Base-by-base conservation (phyloP, 495 filamentous ascomycete species). In the Rostrohypoxylon terebratum region DNA sequence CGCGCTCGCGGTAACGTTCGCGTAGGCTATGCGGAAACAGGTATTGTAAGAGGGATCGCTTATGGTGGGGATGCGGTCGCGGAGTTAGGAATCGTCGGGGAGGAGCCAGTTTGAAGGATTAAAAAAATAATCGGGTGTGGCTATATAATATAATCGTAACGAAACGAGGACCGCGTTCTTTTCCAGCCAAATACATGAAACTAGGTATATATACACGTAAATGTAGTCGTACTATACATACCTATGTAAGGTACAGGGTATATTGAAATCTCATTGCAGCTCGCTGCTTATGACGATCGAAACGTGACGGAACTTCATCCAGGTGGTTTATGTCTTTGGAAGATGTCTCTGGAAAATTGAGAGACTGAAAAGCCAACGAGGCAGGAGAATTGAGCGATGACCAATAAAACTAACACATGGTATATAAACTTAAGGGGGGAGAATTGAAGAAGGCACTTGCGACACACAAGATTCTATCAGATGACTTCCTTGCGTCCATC, bases 1-100 rank as follows among this genome's bases (percentile, higher is more conserved):
- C 83, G 38, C 83, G 86, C 33, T 86, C 86, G 70, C 88, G 88
- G 68, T 89, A 85, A 40, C 88, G 87, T 66, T 87, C 85, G 53
- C 83, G 86, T 42, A 83, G 42, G 40, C 85, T 81, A 64, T 82
- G 80, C 4, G 90, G 88, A 68, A 90, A 86, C 54, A 90, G 77
- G 68, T 82, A 84, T 20, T 88, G 87, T 62, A 92, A 79, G 61
- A 94, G 82, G 60, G 72, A 74, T 18, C 66, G 72, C 54, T 66
- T 73, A 59, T 77, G 69, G 69, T 75, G 78, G 21, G 78, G 69
- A 47, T 62, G 40, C 13, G 69, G 60, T 7, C 66, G 75, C 45
- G 34, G 38, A 8, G 42, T 40, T 51, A 70, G 34, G 50, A 78
- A 72, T 68, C 76, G 71, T 45, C 59, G 63, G 13, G 72, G 75